These are phyloP conservation scores for Cryptosporidium sp. DNA, from an alignment of 169 alveolate genomes.

Conservation along the genomic window DNA sequence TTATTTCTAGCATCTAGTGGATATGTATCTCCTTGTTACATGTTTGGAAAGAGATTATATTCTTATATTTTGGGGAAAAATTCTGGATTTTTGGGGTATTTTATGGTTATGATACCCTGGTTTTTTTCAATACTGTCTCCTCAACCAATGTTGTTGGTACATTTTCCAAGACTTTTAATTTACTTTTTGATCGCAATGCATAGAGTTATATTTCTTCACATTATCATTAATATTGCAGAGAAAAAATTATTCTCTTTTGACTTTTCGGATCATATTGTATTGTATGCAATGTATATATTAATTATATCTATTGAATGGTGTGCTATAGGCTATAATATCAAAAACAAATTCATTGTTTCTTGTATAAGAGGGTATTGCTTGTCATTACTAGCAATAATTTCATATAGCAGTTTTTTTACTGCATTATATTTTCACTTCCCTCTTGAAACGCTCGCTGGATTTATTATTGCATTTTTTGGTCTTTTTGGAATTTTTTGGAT, in stretches of 20 bases:
- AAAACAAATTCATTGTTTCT: slow-evolving; percentile 43
- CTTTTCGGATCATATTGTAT: slow-evolving; percentile 67
- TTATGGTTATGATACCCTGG: slow-evolving; percentile 62
- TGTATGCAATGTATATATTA: slow-evolving; percentile 61
- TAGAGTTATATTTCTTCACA: slow-evolving; percentile 43
- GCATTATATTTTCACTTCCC: slow-evolving; percentile 73
- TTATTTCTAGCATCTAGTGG: slow-evolving; percentile 58
- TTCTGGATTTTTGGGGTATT: slow-evolving; percentile 59
- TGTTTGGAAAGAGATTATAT: slow-evolving; percentile 71
- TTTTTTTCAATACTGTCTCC: slow-evolving; percentile 55
- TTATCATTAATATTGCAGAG: slow-evolving; percentile 34
- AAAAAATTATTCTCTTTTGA: slow-evolving; percentile 46
- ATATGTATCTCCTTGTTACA: slow-evolving; percentile 73
- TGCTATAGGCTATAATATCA: slow-evolving; percentile 47
- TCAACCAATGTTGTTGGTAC: slow-evolving; percentile 63
- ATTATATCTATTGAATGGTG: slow-evolving; percentile 74
- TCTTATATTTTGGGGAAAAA: slow-evolving; percentile 59
- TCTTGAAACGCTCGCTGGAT: slow-evolving; percentile 57
- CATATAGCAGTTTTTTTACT: slow-evolving; percentile 70
- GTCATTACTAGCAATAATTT: slow-evolving; percentile 32
- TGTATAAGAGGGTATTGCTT: slow-evolving; percentile 65
- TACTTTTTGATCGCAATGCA: slow-evolving; percentile 37
- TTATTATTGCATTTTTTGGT: slow-evolving; percentile 56
- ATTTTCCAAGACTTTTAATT: slow-evolving; percentile 45
- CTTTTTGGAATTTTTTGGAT: slow-evolving; percentile 54